A percentile compares a stretch with the other conserved stretches of the same genome.
These are phyloP conservation scores for Xanthoconium purpureum DNA, from an alignment of 768 basidiomycete species.

Conservation along the genomic window DNA sequence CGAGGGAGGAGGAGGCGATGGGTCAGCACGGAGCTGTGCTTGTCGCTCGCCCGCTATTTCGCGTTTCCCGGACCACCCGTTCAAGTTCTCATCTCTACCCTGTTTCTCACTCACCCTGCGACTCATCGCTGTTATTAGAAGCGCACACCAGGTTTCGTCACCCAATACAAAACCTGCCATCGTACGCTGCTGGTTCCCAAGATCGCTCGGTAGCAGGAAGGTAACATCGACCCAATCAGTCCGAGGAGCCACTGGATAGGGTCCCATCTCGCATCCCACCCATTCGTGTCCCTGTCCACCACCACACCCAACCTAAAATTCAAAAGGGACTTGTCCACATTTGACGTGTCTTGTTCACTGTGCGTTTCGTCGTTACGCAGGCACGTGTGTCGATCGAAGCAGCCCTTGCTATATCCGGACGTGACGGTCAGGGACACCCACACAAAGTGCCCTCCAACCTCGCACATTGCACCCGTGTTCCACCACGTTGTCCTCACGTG, in stretches of 20 bases:
- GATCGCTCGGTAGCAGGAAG: conserved; percentile 3
- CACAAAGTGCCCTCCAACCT: neutral
- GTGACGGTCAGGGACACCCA: neutral
- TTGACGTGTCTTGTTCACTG: conserved; percentile 1
- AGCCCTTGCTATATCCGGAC: neutral
- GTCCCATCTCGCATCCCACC: neutral
- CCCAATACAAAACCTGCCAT: neutral
- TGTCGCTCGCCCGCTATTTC: neutral
- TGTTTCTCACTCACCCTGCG: conserved; percentile 1
- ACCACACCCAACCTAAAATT: neutral
- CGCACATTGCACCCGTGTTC: too few relatives aligned
- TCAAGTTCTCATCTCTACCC: neutral
- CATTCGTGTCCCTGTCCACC: conserved; percentile 2
- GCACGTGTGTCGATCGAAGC: conserved; percentile 15
- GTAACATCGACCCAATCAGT: neutral
- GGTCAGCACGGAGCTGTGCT: conserved; percentile 3
- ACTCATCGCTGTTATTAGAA: too few relatives aligned
- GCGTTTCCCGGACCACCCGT: neutral
- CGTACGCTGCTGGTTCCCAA: neutral
- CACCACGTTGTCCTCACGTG: conserved; percentile 6
- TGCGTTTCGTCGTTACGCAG: conserved; percentile 2
- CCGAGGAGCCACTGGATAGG: neutral
- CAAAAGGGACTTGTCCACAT: neutral
- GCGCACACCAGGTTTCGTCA: too few relatives aligned
- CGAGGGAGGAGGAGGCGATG: neutral